These are phyloP conservation scores for Theobroma cacao DNA, from an alignment of 345 rosid species.

Conservation along the genomic window DNA sequence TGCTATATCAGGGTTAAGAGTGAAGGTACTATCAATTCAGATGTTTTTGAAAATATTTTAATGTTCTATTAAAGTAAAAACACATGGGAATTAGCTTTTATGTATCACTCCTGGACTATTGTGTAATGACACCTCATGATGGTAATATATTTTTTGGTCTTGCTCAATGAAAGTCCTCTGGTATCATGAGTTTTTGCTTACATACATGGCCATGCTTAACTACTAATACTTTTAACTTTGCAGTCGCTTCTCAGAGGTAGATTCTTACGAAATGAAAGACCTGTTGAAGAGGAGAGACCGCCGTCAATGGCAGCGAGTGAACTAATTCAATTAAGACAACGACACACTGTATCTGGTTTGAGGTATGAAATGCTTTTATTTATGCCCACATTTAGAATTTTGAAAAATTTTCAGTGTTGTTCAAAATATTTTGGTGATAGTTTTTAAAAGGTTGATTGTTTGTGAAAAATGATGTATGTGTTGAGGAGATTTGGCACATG, in stretches of 20 bases:
- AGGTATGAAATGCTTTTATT: constrained; percentile 44
- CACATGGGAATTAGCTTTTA: not conserved
- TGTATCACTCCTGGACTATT: not conserved
- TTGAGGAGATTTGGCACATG: not conserved
- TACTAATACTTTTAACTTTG: constrained; percentile 23
- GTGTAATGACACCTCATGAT: not conserved
- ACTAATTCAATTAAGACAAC: constrained; percentile 83
- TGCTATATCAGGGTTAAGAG: not conserved
- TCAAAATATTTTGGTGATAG: not conserved
- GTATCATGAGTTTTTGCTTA: constrained; percentile 2
- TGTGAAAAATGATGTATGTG: not conserved
- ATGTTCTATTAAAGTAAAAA: not conserved
- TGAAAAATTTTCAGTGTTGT: not conserved
- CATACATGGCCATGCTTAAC: not conserved
- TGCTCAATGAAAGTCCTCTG: not conserved
- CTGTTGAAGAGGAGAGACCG: constrained; percentile 73
- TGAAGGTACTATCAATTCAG: too few species aligned
- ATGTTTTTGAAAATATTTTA: not conserved
- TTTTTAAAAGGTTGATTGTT: not conserved
- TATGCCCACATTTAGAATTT: not conserved
- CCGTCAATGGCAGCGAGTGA: constrained; percentile 81
- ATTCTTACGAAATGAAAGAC: constrained; percentile 85
- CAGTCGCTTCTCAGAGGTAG: constrained; percentile 96
- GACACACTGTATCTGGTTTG: constrained; percentile 89
- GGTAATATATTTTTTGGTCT: not conserved